Evolutionary conservation across 2,329 filamentous ascomycete genomes (phyloP).

Genomic region (Cordyceps fumosorosea): DNA sequence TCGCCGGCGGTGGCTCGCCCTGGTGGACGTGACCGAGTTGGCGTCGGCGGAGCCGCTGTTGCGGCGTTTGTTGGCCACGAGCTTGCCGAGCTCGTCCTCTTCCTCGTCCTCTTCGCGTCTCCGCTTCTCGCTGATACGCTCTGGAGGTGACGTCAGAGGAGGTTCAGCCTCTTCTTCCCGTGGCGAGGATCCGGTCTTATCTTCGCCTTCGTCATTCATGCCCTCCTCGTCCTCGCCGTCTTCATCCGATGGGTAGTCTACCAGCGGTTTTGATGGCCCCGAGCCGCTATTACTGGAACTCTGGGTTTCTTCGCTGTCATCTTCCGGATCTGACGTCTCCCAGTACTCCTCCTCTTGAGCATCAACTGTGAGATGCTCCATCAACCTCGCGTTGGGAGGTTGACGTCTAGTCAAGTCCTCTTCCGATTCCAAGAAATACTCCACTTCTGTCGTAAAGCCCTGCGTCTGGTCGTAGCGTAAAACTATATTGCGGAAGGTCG

Average conservation of each 20-base stretch:
- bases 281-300: slow-evolving; percentile 40
- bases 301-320: slow-evolving; percentile 51
- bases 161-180: slow-evolving; percentile 24
- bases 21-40: slow-evolving; percentile 30
- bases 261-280: slow-evolving; percentile 64
- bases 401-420: slow-evolving; percentile 45
- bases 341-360: slow-evolving; percentile 89
- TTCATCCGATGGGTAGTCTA: slow-evolving; percentile 91
- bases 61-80: slow-evolving; percentile 59
- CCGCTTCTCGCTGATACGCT: slow-evolving; percentile 81
- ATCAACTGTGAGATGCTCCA: slow-evolving; percentile 70
- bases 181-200: slow-evolving; percentile 15
- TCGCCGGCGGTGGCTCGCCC: slow-evolving; percentile 27
- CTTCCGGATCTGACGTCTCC: slow-evolving; percentile 80
- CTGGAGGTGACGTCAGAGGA: slow-evolving; percentile 48
- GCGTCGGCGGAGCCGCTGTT: slow-evolving; percentile 48
- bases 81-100: slow-evolving; percentile 82
- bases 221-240: slow-evolving; percentile 44
- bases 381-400: slow-evolving; percentile 46
- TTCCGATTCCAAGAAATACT: slow-evolving; percentile 65
- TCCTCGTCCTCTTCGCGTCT: slow-evolving; percentile 85
- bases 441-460: slow-evolving; percentile 58
- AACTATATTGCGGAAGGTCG: slow-evolving; percentile 74
- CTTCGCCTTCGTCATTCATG: slow-evolving; percentile 15
- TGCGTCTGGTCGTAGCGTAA: slow-evolving; percentile 72